These are phyloP conservation scores for Pyricularia grisea DNA, from an alignment of 2,329 filamentous ascomycete species.

Conservation along the genomic window DNA sequence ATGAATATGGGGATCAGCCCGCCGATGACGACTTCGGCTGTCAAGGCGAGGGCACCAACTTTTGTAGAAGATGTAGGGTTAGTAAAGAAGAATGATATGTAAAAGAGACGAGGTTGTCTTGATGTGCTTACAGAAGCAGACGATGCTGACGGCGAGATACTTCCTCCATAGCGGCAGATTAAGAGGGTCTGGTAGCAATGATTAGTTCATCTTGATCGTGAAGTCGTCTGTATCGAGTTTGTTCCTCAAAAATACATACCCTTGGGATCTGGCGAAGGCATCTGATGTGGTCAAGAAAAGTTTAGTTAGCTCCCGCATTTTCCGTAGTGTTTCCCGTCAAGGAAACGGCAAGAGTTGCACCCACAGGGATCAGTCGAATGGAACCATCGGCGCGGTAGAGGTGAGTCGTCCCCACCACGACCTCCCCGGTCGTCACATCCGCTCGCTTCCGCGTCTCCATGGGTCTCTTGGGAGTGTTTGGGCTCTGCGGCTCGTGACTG, in stretches of 20 bases:
- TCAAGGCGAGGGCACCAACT: conserved; percentile 17
- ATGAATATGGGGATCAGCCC: conserved; percentile 22
- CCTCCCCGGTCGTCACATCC: not conserved
- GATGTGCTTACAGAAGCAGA: conserved; percentile 19
- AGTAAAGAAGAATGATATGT: not conserved
- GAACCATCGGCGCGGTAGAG: conserved; percentile 8
- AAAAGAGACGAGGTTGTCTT: not conserved
- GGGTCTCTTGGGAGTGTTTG: not conserved
- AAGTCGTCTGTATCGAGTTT: not conserved
- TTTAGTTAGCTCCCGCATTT: not conserved
- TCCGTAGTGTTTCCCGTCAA: no score
- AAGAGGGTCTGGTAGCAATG: conserved; percentile 16
- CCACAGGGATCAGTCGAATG: conserved; percentile 9
- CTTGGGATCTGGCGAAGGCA: conserved; percentile 9
- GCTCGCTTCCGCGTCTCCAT: not conserved
- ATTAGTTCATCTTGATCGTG: not conserved
- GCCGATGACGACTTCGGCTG: conserved; percentile 18
- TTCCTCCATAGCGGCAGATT: conserved; percentile 22
- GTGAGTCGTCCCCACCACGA: conserved; percentile 9
- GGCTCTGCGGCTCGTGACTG: not conserved
- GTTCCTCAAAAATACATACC: conserved; percentile 1
- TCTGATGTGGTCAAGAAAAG: not conserved
- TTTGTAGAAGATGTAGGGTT: not conserved
- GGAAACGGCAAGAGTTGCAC: not conserved
- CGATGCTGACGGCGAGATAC: conserved; percentile 17